These are phyloP conservation scores for Talinum fruticosum DNA, from an alignment of 148 eudicot genomes.

Conservation along the genomic window DNA sequence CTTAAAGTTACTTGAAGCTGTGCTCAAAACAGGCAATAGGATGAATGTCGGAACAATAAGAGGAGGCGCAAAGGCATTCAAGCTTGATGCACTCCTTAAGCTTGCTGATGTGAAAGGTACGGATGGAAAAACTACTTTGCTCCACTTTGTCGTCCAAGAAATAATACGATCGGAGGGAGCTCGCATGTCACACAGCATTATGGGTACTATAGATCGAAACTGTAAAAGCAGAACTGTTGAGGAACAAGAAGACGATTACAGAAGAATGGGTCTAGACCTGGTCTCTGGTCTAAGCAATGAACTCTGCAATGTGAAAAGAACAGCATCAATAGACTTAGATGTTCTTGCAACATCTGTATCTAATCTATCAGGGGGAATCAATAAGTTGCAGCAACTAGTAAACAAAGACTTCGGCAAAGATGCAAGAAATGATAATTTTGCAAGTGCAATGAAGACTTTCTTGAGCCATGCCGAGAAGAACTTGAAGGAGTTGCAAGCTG, in stretches of 20 bases:
- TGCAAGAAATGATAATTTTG: slow-evolving; percentile 44
- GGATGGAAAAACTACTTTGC: slow-evolving; percentile 86
- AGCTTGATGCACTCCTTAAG: slow-evolving; percentile 92
- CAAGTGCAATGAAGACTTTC: slow-evolving; percentile 55
- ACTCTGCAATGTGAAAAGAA: slow-evolving; percentile 90
- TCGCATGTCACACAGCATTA: slow-evolving; percentile 80
- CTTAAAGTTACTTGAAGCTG: slow-evolving; percentile 89
- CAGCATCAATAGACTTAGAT: slow-evolving; percentile 85
- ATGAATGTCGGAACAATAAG: slow-evolving; percentile 95
- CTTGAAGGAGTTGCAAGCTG: slow-evolving; percentile 61
- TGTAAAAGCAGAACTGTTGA: slow-evolving; percentile 38
- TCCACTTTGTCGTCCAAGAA: slow-evolving; percentile 96
- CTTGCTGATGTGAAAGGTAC: slow-evolving; percentile 97
- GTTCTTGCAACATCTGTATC: slow-evolving; percentile 84
- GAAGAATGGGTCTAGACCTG: slow-evolving; percentile 94
- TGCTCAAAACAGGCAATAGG: slow-evolving; percentile 92
- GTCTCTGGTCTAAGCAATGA: slow-evolving; percentile 81
- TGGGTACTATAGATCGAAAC: slow-evolving; percentile 72
- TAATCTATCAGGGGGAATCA: slow-evolving; percentile 67
- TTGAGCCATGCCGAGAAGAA: slow-evolving; percentile 51
- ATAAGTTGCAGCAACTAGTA: slow-evolving; percentile 46
- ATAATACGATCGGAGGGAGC: slow-evolving; percentile 77
- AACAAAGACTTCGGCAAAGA: slow-evolving; percentile 35
- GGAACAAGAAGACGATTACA: slow-evolving; percentile 75
- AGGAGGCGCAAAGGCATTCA: slow-evolving; percentile 97